phyloP scores from a whole-genome alignment of 257 asterid genomes.

The Catharanthus roseus region DNA sequence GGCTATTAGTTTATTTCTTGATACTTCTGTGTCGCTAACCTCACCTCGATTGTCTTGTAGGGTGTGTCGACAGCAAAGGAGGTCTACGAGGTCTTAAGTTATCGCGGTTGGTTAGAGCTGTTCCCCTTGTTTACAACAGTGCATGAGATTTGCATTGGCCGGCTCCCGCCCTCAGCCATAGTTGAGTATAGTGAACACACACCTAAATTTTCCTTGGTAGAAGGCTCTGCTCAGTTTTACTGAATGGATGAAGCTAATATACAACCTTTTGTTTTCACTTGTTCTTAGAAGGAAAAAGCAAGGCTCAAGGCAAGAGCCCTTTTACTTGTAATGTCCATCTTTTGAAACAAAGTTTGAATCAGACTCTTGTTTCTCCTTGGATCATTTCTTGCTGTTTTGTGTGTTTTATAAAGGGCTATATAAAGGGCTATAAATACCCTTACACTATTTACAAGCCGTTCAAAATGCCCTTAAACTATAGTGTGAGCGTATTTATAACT shows the following conservation, averaged over 20 bases:
- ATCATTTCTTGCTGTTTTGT: no score
- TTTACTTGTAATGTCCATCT: no score
- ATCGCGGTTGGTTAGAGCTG: conserved; percentile 73
- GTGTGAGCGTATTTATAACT: no score
- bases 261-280: background rate
- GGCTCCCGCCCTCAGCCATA: conserved; percentile 69
- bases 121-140: conserved; percentile 90
- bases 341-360: background rate
- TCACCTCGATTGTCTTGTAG: conserved; percentile 25
- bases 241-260: conserved; percentile 1
- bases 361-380: background rate
- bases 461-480: no score
- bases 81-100: conserved; percentile 66
- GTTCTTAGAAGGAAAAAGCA: no score
- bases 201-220: conserved; percentile 46
- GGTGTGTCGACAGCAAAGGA: conserved; percentile 92
- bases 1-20: background rate
- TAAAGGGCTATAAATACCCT: no score
- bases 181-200: conserved; percentile 58
- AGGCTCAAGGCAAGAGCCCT: background rate
- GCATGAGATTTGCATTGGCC: conserved; percentile 79
- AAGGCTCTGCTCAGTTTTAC: conserved; percentile 36
- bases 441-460: no score
- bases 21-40: conserved; percentile 8
- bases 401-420: no score